These are phyloP conservation scores for Globisporangium spinosum DNA, from an alignment of 352 stramenopile species.

Conservation along the genomic window DNA sequence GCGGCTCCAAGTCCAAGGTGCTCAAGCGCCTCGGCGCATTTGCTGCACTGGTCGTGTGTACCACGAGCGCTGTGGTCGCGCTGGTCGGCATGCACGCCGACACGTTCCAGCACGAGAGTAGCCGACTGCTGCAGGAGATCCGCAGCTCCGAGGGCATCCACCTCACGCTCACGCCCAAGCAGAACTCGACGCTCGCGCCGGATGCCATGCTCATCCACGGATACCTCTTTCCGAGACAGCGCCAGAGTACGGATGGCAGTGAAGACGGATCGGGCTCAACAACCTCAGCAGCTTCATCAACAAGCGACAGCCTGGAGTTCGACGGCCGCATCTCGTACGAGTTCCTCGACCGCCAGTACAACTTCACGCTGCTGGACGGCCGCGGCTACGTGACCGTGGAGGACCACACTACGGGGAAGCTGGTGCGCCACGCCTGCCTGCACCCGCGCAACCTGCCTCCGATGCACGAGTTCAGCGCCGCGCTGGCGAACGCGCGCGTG, in stretches of 20 bases:
- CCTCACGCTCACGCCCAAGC: slow-evolving; percentile 16
- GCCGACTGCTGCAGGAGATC: slow-evolving; percentile 11
- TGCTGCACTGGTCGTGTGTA: neutral
- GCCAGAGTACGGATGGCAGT: neutral
- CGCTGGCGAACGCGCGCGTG: slow-evolving; percentile 26
- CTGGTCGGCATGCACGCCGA: slow-evolving; percentile 12
- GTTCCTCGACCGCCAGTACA: slow-evolving; percentile 22
- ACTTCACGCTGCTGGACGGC: slow-evolving; percentile 30
- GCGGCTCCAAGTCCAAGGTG: neutral
- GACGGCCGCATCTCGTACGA: slow-evolving; percentile 31
- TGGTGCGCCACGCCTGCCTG: slow-evolving; percentile 24
- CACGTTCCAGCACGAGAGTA: slow-evolving; percentile 15
- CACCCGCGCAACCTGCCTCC: slow-evolving; percentile 22
- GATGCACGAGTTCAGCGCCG: slow-evolving; percentile 19
- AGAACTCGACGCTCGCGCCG: slow-evolving; percentile 1
- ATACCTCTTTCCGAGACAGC: slow-evolving; percentile 13
- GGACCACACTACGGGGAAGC: slow-evolving; percentile 9
- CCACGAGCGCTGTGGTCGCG: neutral
- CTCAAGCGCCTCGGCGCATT: neutral
- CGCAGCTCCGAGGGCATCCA: slow-evolving; percentile 8
- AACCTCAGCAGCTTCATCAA: too few species aligned
- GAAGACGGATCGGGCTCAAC: neutral
- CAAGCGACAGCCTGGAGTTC: slow-evolving; percentile 13
- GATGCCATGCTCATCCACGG: slow-evolving; percentile 5
- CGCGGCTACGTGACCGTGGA: slow-evolving; percentile 23